These are phyloP conservation scores for Durio zibethinus DNA, from an alignment of 345 rosid genomes.

Conservation along the genomic window DNA sequence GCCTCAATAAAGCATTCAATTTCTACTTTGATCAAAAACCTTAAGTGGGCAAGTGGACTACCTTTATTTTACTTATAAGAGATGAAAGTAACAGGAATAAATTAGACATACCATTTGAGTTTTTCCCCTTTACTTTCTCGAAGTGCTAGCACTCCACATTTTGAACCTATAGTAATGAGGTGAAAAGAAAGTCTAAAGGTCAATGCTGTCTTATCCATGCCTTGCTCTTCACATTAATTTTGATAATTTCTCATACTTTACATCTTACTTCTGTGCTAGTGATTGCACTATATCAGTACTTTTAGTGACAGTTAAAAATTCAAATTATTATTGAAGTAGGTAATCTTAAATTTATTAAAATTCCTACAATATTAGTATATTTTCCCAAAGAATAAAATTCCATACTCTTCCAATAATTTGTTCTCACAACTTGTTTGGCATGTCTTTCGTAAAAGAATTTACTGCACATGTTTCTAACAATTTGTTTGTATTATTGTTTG, in stretches of 20 bases:
- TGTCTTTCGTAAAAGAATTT: too few relatives aligned
- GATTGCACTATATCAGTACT: not conserved
- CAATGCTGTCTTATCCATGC: not conserved
- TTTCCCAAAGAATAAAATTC: too few relatives aligned
- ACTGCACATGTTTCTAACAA: too few relatives aligned
- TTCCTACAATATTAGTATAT: too few relatives aligned
- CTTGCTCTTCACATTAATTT: not conserved
- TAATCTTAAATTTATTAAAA: too few relatives aligned
- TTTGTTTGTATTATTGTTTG: too few relatives aligned
- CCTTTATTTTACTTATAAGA: not conserved
- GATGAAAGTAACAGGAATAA: not conserved
- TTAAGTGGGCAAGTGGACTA: not conserved
- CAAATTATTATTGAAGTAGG: too few relatives aligned
- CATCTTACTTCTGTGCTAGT: not conserved
- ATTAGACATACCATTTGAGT: not conserved
- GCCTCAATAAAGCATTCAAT: not conserved
- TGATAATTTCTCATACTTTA: not conserved
- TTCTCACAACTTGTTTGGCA: too few relatives aligned
- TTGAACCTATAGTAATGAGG: not conserved
- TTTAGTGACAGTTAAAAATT: not conserved
- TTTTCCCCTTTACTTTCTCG: not conserved
- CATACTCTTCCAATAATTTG: too few relatives aligned
- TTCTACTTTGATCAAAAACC: not conserved
- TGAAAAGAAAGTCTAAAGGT: not conserved
- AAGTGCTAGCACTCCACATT: not conserved